Percentiles rank a stretch among this genome's conserved stretches.
Conservation (phyloP, 2,329 filamentous ascomycete genomes). For the Alternaria solani region DNA sequence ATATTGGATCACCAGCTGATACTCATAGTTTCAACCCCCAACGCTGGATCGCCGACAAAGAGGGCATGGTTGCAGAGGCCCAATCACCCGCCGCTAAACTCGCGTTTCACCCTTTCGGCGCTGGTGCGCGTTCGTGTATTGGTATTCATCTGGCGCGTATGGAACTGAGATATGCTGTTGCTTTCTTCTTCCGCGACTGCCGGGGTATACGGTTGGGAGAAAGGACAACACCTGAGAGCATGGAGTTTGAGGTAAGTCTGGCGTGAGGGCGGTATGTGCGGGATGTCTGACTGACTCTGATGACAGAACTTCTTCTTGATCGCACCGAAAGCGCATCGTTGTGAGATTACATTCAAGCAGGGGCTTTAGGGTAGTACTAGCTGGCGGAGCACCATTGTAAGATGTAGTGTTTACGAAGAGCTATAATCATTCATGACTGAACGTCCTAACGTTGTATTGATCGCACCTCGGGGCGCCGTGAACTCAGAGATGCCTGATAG, state of each 20-base stretch:
- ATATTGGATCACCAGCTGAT: background rate
- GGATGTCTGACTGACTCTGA: background rate
- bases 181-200: conserved; percentile 62
- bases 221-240: conserved; percentile 49
- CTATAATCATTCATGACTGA: background rate
- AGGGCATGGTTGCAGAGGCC: conserved; percentile 32
- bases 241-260: conserved; percentile 48
- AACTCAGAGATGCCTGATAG: background rate
- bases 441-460: background rate
- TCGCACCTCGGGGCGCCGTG: background rate
- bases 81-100: conserved; percentile 52
- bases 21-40: conserved; percentile 43
- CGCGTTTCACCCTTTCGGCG: conserved; percentile 73
- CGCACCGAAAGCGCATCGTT: conserved; percentile 54
- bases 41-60: conserved; percentile 42
- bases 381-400: background rate
- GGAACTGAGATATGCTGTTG: conserved; percentile 62
- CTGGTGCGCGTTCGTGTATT: conserved; percentile 72
- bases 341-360: conserved; percentile 46
- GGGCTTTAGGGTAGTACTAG: background rate
- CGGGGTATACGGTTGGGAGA: conserved; percentile 36
- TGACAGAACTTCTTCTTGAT: conserved; percentile 54
- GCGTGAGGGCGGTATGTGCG: background rate
- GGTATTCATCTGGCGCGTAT: conserved; percentile 72
- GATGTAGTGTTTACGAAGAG: background rate